These are phyloP conservation scores for Dillenia turbinata DNA, from an alignment of 164 flowering plant genomes.

Conservation along the genomic window DNA sequence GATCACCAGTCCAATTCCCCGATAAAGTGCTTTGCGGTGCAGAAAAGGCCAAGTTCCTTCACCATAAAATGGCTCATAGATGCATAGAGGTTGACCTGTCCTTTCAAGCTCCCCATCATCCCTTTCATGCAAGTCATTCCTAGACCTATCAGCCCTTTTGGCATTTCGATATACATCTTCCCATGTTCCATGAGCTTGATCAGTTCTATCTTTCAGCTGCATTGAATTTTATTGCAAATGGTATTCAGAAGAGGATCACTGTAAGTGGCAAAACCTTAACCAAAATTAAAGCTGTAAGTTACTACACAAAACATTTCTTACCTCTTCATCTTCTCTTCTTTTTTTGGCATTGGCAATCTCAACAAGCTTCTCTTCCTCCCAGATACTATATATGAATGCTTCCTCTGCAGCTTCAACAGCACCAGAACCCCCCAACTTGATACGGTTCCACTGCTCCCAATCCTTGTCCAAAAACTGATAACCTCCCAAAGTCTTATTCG, in stretches of 20 bases:
- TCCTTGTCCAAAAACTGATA: constrained; percentile 39
- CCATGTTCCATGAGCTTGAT: constrained; percentile 85
- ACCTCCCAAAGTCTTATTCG: constrained; percentile 33
- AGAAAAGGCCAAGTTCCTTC: constrained; percentile 95
- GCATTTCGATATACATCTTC: constrained; percentile 93
- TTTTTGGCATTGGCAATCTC: constrained; percentile 43
- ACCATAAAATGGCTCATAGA: constrained; percentile 90
- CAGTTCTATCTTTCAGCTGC: constrained; percentile 89
- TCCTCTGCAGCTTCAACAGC: constrained; percentile 26
- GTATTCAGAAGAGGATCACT: constrained; percentile 6
- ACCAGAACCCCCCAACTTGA: constrained; percentile 17
- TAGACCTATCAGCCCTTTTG: constrained; percentile 66
- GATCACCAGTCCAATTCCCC: constrained; percentile 93
- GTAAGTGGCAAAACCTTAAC: neutral
- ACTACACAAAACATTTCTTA: constrained; percentile 20
- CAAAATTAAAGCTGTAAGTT: neutral
- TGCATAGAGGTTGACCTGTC: constrained; percentile 88
- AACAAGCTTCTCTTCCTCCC: constrained; percentile 63
- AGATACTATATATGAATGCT: constrained; percentile 55
- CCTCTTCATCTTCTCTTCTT: constrained; percentile 94
- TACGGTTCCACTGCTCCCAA: constrained; percentile 45
- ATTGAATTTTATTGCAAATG: constrained; percentile 18
- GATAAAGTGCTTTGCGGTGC: constrained; percentile 72
- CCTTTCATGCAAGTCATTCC: constrained; percentile 89
- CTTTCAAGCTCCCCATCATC: constrained; percentile 97